Evolutionary conservation across 805 yeast genomes (phyloP).

Genomic region (Zygosaccharomyces kombuchaensis): DNA sequence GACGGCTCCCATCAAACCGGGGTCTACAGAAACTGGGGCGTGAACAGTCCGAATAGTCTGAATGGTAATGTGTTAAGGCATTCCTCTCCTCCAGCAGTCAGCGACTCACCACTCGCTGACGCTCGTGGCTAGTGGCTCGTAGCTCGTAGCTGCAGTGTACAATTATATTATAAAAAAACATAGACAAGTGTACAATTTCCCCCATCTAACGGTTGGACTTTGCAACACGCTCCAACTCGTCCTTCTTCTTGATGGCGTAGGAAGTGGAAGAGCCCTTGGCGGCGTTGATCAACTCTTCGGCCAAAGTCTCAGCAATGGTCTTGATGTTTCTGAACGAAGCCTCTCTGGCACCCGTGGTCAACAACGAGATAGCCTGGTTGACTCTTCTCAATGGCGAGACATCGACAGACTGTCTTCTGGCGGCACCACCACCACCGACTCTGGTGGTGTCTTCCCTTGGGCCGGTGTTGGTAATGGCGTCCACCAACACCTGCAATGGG

Average conservation of each 20-base stretch:
- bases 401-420: conserved; percentile 99
- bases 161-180: conserved; percentile 19
- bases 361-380: conserved; percentile 96
- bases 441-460: conserved; percentile 99
- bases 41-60: no score
- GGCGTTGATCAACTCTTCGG: conserved; percentile 99
- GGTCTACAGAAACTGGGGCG: no score
- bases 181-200: conserved; percentile 21
- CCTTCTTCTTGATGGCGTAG: conserved; percentile 99
- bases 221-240: conserved; percentile 99
- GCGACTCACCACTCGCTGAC: background rate
- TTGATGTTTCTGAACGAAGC: conserved; percentile 99
- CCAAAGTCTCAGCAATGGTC: conserved; percentile 99
- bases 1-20: no score
- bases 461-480: conserved; percentile 99
- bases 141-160: conserved; percentile 13
- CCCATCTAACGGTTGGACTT: conserved; percentile 96
- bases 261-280: conserved; percentile 99
- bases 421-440: conserved; percentile 99
- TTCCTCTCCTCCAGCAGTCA: no score
- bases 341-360: conserved; percentile 99
- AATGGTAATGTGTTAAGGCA: no score
- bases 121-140: background rate
- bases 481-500: conserved; percentile 99
- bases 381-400: conserved; percentile 99